Conservation (phyloP, 768 basidiomycete genomes). For the Agrocybe chaxingu region DNA sequence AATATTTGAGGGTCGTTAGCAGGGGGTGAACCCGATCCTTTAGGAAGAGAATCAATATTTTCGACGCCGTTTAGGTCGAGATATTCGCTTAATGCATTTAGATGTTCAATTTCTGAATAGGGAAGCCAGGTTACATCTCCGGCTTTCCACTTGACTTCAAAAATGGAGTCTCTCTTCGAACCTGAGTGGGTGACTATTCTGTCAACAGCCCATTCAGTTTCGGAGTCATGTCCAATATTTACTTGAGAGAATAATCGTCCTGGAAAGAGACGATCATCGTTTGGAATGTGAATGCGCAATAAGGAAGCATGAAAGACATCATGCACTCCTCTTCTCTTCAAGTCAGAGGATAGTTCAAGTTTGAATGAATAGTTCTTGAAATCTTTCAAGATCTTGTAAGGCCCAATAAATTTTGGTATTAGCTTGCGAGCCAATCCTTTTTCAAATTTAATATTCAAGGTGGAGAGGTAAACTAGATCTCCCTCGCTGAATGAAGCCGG, state of each 20-base stretch:
- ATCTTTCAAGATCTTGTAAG: conserved; percentile 9
- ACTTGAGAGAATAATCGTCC: conserved; percentile 19
- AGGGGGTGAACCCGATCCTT: conserved; percentile 2
- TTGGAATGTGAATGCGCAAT: conserved; percentile 23
- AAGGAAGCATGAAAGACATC: conserved; percentile 27
- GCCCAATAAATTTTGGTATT: conserved; percentile 16
- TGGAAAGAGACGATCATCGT: conserved; percentile 33
- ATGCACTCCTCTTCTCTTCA: conserved; percentile 18
- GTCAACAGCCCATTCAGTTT: conserved; percentile 23
- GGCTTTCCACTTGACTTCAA: conserved; percentile 11
- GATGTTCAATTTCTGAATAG: conserved; percentile 18
- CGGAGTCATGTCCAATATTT: neutral
- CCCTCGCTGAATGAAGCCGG: conserved; percentile 3
- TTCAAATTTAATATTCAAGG: conserved; percentile 11
- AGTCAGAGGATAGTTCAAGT: conserved; percentile 5
- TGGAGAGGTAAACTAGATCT: conserved; percentile 13
- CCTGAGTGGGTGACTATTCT: conserved; percentile 15
- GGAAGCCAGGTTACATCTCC: conserved; percentile 17
- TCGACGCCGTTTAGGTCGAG: conserved; percentile 24
- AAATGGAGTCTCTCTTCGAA: neutral
- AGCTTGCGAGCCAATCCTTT: conserved; percentile 16
- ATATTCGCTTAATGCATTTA: conserved; percentile 22
- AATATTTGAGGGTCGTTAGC: conserved; percentile 1
- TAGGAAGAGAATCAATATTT: conserved; percentile 2
- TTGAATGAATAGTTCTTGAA: conserved; percentile 8